Evolutionary conservation across 768 basidiomycete genomes (phyloP), one percentile per base, ranked within the genome.

Genomic region (Phaeotremella fagi): DNA sequence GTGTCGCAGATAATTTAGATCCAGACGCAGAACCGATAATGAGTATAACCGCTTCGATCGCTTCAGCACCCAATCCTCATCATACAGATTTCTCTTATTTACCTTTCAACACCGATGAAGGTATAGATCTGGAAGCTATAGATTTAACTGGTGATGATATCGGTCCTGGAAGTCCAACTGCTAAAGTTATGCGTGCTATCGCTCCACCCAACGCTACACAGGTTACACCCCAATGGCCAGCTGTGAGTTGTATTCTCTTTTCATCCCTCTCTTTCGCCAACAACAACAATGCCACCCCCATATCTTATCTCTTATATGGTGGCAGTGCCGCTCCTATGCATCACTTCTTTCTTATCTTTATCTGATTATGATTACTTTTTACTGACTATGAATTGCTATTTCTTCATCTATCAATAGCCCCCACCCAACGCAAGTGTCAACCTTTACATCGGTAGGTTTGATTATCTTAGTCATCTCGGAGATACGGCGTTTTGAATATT

Each of bases 381-480:
- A n/a, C n/a, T n/a, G n/a, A 52, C 42, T 31, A 31, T 18, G 18
- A 38, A 42, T 55, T 37, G 33, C 18, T 33, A 22, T 49, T n/a
- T 37, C 41, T 27, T 28, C 35, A 35, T 29, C 26, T 33, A 45
- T 20, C 16, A 41, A 43, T 50, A 67, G 69, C 69, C 69, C 16
- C 69, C 69, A 18, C 69, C 61, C 4, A 63, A 63, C 54, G 66
- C 69, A 3, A 63, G 61, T 52, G 69, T 71, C 18, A 71, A 71
- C 45, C 51, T 71, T 12, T 71, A 62, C 52, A 71, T 71, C 48
- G 68, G 68, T 66, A 42, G 60, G 64, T 58, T 1, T 4, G 18
- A 20, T 22, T 15, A 24, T 27, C n/a, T n/a, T n/a, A n/a, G n/a
- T n/a, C n/a, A n/a, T n/a, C n/a, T n/a, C n/a, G n/a, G n/a, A n/a